These are phyloP conservation scores for Zostera marina DNA, from an alignment of 116 monocot species.

Conservation along the genomic window DNA sequence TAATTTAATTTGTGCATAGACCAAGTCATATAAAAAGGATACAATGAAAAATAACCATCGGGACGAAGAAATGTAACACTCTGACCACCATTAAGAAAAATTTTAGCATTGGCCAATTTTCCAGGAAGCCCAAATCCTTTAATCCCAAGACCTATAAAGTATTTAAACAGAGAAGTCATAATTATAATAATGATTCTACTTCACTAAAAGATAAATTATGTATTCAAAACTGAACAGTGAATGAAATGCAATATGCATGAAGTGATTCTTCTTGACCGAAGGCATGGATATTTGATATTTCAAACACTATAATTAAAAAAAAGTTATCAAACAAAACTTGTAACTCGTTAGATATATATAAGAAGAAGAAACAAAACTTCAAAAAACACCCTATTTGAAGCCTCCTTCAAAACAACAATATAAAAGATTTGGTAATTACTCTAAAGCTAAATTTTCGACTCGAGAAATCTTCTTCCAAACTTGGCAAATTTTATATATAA, in stretches of 20 bases:
- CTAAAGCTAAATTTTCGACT: too few species aligned
- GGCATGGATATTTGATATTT: background rate
- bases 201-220: background rate
- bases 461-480: too few species aligned
- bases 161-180: background rate
- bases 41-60: constrained; percentile 91
- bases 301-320: too few species aligned
- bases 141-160: constrained; percentile 22
- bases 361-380: too few species aligned
- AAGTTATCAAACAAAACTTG: too few species aligned
- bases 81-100: constrained; percentile 90
- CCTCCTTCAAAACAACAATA: too few species aligned
- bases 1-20: background rate
- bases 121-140: constrained; percentile 47
- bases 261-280: background rate
- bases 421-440: too few species aligned
- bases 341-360: too few species aligned
- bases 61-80: constrained; percentile 48
- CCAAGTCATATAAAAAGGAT: constrained; percentile 21
- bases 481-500: too few species aligned
- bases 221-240: background rate
- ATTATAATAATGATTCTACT: constrained; percentile 1
- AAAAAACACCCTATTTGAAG: too few species aligned
- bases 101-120: constrained; percentile 54
- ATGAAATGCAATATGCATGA: background rate